Base-by-base conservation (phyloP, 164 flowering plant species). In the Stephania japonica region DNA sequence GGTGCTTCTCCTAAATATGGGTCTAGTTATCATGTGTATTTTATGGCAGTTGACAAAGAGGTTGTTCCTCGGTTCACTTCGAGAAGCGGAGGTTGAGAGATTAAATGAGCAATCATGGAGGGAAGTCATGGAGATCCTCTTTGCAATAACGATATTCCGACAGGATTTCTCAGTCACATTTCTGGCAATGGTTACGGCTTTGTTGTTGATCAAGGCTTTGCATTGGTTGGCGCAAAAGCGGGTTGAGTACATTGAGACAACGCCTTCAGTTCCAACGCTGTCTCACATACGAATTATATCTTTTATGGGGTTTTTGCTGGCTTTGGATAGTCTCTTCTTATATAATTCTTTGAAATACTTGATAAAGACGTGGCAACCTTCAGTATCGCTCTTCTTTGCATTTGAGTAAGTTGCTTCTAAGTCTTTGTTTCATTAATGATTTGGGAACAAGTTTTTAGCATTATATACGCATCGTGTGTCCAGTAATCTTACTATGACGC, bases 181-280 rank as follows among this genome's bases (percentile, higher is more conserved):
- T 78, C 89, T 96, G 32, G 86, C 91, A 0, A 90, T 92, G 98
- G 99, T 96, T 53, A 89, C 97, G 2, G 84, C 93, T 19, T 85
- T 96, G 7, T 75, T 93, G 76, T 72, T 93, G 62, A 89, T 96
- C 67, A 96, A 96, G 85, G 89, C 97, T 16, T 80, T 93, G 82
- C 99, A 96, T 79, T 96, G 99, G 99, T 82, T 96, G 90, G 95
- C 94, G 69, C 98, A 92, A 78, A 93, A 96, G 86, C 85, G 99
- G 79, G 94, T 93, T 18, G 99, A 96, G 84, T 93, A 93, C 84
- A 92, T 96, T 72, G 99, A 93, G 81, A 93, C 99, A 19, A 96
- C 99, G 13, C 98, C 99, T 7, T 72, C 97, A 13, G 98, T 93
- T 53, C 81, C 94, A 67, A 78, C 72, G 84, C 56, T 93, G 76